Evolutionary conservation across 1,284 basidiomycete species (phyloP).

Genomic region (Lentinula novae-zelandiae): DNA sequence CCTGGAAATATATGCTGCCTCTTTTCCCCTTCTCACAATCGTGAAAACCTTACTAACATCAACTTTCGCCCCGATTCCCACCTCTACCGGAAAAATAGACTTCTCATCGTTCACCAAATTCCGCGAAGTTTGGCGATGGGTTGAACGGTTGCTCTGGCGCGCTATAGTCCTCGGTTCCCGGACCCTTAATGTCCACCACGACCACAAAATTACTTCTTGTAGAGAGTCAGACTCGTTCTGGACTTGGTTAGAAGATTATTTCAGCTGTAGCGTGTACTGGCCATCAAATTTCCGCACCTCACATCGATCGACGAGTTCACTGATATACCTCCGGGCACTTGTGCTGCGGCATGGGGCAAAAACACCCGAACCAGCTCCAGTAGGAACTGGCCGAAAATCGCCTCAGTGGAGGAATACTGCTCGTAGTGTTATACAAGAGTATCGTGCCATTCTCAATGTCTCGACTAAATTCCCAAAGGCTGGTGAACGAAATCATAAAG

Average conservation of each 20-base stretch:
- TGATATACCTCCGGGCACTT: slow-evolving; percentile 71
- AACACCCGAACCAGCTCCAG: background rate
- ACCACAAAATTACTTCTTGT: slow-evolving; percentile 20
- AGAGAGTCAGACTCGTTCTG: slow-evolving; percentile 37
- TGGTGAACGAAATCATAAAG: slow-evolving; percentile 75
- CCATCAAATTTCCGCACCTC: slow-evolving; percentile 68
- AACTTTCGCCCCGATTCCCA: slow-evolving; percentile 27
- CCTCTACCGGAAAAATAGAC: slow-evolving; percentile 31
- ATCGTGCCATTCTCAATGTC: slow-evolving; percentile 59
- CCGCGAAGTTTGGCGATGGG: slow-evolving; percentile 79
- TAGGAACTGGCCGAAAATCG: slow-evolving; percentile 22
- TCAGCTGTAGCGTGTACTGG: slow-evolving; percentile 65
- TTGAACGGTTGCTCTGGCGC: slow-evolving; percentile 69
- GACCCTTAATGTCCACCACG: slow-evolving; percentile 37
- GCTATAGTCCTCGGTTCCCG: slow-evolving; percentile 55
- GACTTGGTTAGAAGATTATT: slow-evolving; percentile 62
- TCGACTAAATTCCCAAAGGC: slow-evolving; percentile 82
- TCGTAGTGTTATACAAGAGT: slow-evolving; percentile 63
- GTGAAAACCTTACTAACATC: slow-evolving; percentile 49
- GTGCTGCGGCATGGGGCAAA: slow-evolving; percentile 43
- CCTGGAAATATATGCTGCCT: slow-evolving; percentile 50
- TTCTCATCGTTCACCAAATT: slow-evolving; percentile 55
- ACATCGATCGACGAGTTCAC: slow-evolving; percentile 67
- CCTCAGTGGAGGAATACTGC: slow-evolving; percentile 64
- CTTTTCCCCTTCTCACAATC: slow-evolving; percentile 48